Percentiles rank a stretch among this genome's conserved stretches.
These are phyloP conservation scores for Lachnellula occidentalis DNA, from an alignment of 2,329 filamentous ascomycete species.

Conservation along the genomic window DNA sequence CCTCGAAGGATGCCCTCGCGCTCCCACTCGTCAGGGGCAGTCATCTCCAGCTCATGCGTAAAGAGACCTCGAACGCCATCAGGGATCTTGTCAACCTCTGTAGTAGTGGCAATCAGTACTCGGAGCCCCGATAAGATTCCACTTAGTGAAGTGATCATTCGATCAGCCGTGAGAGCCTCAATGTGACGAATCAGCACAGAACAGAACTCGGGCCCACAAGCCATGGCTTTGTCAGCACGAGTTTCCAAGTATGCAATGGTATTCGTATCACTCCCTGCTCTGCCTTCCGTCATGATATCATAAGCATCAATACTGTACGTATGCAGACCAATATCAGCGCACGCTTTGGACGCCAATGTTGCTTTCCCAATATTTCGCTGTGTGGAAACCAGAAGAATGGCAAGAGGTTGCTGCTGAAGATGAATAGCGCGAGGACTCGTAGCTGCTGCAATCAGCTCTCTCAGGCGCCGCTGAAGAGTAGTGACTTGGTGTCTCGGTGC, in stretches of 20 bases:
- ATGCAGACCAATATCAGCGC: slow-evolving; percentile 84
- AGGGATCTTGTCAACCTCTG: slow-evolving; percentile 89
- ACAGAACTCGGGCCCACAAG: slow-evolving; percentile 79
- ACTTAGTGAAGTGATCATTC: slow-evolving; percentile 79
- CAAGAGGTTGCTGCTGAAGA: slow-evolving; percentile 79
- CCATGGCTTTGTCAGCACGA: slow-evolving; percentile 80
- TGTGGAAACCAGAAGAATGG: slow-evolving; percentile 82
- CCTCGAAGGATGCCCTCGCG: slow-evolving; percentile 79
- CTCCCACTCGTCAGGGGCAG: slow-evolving; percentile 85
- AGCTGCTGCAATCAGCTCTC: slow-evolving; percentile 81
- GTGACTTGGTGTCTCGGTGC: slow-evolving; percentile 47
- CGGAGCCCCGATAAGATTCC: slow-evolving; percentile 75
- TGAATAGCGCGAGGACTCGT: slow-evolving; percentile 84
- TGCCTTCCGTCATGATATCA: slow-evolving; percentile 88
- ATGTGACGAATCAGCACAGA: slow-evolving; percentile 83
- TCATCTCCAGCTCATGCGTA: slow-evolving; percentile 92
- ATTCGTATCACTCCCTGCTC: slow-evolving; percentile 84
- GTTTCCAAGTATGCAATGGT: slow-evolving; percentile 87
- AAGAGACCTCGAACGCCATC: slow-evolving; percentile 87
- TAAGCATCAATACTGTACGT: slow-evolving; percentile 86
- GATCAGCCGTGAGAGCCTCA: slow-evolving; percentile 84
- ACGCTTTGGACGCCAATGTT: slow-evolving; percentile 70
- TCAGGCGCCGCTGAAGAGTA: slow-evolving; percentile 63
- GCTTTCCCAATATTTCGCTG: slow-evolving; percentile 92
- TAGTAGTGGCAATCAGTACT: slow-evolving; percentile 88